phyloP scores from a whole-genome alignment of 495 filamentous ascomycete genomes.

The Mycothermus thermophilus region DNA sequence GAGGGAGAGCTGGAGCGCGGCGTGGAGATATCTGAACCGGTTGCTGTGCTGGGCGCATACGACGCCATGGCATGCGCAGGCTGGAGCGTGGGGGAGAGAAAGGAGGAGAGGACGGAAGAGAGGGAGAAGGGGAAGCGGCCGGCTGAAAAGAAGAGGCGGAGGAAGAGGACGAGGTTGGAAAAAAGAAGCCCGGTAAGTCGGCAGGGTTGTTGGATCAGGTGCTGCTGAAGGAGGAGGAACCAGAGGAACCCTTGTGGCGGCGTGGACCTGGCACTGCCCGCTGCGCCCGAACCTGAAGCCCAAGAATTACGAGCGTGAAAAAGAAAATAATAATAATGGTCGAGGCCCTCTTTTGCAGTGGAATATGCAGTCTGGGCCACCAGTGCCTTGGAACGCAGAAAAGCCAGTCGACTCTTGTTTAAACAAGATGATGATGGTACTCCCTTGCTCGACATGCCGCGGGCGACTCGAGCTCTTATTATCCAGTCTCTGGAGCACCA shows the following conservation, averaged over 20 bases:
- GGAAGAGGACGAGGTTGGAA: slow-evolving; percentile 12
- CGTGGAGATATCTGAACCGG: slow-evolving; percentile 38
- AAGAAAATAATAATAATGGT: no score
- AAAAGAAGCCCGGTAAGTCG: slow-evolving; percentile 1
- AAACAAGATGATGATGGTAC: no score
- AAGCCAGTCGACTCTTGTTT: no score
- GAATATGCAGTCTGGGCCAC: no score
- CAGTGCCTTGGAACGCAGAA: no score
- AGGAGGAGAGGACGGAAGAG: slow-evolving; percentile 7
- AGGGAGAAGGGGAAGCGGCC: slow-evolving; percentile 9
- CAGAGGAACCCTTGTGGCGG: slow-evolving; percentile 9
- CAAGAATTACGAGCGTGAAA: no score
- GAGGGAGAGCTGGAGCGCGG: slow-evolving; percentile 40
- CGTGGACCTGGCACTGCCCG: neutral
- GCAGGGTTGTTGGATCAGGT: slow-evolving; percentile 11
- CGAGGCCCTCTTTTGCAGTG: no score
- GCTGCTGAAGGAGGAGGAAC: slow-evolving; percentile 8
- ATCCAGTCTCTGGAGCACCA: no score
- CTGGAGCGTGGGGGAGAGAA: slow-evolving; percentile 8
- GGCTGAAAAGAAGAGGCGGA: slow-evolving; percentile 12
- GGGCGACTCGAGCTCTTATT: no score
- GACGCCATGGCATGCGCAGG: slow-evolving; percentile 35
- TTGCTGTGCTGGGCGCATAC: slow-evolving; percentile 27
- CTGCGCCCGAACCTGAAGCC: no score
- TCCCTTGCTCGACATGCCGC: no score